Conservation (phyloP, 106 monocot genomes). For the Platanthera guangdongensis region DNA sequence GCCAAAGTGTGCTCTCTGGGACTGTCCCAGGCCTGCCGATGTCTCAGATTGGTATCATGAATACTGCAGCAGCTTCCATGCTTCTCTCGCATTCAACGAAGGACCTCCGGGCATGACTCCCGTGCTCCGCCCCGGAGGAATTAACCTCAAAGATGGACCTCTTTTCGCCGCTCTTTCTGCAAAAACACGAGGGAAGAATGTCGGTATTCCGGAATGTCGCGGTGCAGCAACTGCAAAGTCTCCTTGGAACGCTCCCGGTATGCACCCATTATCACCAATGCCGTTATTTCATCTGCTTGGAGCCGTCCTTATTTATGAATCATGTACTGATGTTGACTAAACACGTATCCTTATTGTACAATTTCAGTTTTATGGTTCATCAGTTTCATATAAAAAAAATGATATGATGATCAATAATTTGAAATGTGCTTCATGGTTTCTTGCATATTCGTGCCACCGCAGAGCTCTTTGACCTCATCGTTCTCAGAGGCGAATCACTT, state of each 20-base stretch:
- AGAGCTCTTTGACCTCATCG: conserved; percentile 80
- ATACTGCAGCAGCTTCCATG: conserved; percentile 80
- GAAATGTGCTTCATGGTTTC: not conserved
- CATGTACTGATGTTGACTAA: no score
- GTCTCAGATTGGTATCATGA: conserved; percentile 69
- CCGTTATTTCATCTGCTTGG: no score
- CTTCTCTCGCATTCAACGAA: conserved; percentile 66
- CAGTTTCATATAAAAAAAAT: no score
- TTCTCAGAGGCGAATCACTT: conserved; percentile 80
- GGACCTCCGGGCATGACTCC: conserved; percentile 80
- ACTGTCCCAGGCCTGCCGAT: conserved; percentile 84
- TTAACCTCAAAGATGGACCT: conserved; percentile 93
- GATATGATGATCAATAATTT: no score
- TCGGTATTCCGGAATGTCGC: conserved; percentile 93
- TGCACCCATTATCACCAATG: not conserved
- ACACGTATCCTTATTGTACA: not conserved
- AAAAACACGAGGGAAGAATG: conserved; percentile 84
- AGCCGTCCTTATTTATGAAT: no score
- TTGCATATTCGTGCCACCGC: not conserved
- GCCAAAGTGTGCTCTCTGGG: conserved; percentile 96
- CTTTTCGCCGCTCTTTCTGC: conserved; percentile 81
- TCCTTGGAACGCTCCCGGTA: conserved; percentile 98
- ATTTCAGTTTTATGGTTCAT: not conserved
- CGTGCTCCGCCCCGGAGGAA: conserved; percentile 84
- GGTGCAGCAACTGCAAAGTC: conserved; percentile 93